Evolutionary conservation across 495 filamentous ascomycete species (phyloP), one percentile per base, ranked within the genome.

Genomic region (Cairneyella variabilis): DNA sequence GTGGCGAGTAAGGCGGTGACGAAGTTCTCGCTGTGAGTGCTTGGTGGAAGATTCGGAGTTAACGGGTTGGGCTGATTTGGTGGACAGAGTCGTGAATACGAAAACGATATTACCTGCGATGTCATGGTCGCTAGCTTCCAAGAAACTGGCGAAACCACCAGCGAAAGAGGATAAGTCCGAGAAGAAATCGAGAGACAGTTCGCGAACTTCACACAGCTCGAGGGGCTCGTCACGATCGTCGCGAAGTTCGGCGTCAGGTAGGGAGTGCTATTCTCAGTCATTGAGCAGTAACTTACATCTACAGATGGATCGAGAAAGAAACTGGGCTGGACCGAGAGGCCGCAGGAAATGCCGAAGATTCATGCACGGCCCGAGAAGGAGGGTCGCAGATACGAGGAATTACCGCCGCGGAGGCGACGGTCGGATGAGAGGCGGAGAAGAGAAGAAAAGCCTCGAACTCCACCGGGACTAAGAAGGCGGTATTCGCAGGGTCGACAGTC

Each of bases 51-150:
- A n/a, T 34, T 34, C 10, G 30, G 3, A 38, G n/a, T 1, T 0
- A 17, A 12, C 14, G 36, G 3, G 20, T 9, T 18, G 17, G 16
- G 25, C 10, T 21, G 45, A 48, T 34, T 8, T n/a, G 22, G 3
- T 8, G 18, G n/a, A n/a, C 18, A 50, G 47, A 9, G 45, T 53
- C 7, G 37, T 53, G 38, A 53, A 53, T 44, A 53, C 50, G 25
- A 22, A 6, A 36, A 21, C 30, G 1, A 38, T 45, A 34, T 25
- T 53, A 34, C 50, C 39, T 8, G 28, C 50, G 5, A 16, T 53
- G 38, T 16, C 21, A 7, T 53, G 50, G 39, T 38, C 50, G 16
- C 16, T 36, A 16, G 2, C 47, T 1, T 21, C n/a, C 16, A 11
- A 11, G 12, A 21, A n/a, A 8, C 17, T 7, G 16, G 20, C 14